Base-by-base conservation (phyloP, 345 rosid species). In the Balakata baccata region DNA sequence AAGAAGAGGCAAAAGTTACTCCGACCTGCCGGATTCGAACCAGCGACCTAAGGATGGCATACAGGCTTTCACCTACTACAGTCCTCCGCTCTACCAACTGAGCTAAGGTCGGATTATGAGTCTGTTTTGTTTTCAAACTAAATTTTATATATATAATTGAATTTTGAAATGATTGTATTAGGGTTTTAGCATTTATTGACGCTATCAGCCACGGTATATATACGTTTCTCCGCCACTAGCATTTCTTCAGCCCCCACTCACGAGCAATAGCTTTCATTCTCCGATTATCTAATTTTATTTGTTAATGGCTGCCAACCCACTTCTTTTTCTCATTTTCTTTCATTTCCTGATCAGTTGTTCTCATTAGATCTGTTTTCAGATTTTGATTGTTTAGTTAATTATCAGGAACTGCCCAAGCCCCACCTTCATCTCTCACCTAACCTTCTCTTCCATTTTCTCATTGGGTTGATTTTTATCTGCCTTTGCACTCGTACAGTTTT, bases 81-180 rank as follows among this genome's bases (percentile, higher is more conserved):
- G 96, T 92, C 96, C 96, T 92, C 99, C 97, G 98, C 98, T 88
- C 98, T 95, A 54, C 96, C 99, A 92, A 88, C 97, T 92, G 97
- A 95, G 99, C 99, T 89, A 95, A 91, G 90, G 96, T 88, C 96
- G 92, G 94, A 13, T 29, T 29, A 29, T 1, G 34, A 29, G n/a
- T n/a, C n/a, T n/a, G n/a, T n/a, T n/a, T n/a, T n/a, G n/a, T n/a
- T n/a, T n/a, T n/a, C n/a, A n/a, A n/a, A n/a, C n/a, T n/a, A n/a
- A n/a, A n/a, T n/a, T n/a, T n/a, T n/a, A n/a, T n/a, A n/a, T n/a
- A n/a, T n/a, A n/a, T n/a, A 29, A 29, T 29, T 29, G 34, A 29
- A 29, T 29, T 29, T 29, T 29, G 34, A 1, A 2, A 1, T 29
- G 2, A 25, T 20, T 22, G 1, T 54, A 38, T 23, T 65, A 65